Conservation (phyloP, 345 rosid species). For the Mallotus nudiflorus region DNA sequence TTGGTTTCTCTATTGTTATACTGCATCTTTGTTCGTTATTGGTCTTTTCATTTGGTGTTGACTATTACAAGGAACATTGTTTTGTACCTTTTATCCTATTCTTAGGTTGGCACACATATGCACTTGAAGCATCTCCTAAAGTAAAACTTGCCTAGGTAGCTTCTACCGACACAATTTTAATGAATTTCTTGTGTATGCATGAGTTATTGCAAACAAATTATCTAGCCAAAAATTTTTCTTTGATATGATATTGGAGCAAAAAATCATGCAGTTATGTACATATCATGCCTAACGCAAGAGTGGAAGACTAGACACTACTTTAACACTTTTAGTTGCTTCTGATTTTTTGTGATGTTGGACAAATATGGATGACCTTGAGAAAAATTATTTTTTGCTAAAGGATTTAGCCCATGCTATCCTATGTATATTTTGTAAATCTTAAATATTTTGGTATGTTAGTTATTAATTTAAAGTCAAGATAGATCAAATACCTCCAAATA, state of each 20-base stretch:
- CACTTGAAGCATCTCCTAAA: conserved; percentile 37
- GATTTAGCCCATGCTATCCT: conserved; percentile 42
- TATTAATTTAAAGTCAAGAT: not conserved
- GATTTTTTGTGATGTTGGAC: conserved; percentile 63
- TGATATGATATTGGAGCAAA: conserved; percentile 49
- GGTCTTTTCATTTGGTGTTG: not conserved
- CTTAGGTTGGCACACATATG: conserved; percentile 32
- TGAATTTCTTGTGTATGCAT: not conserved
- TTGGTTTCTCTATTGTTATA: too few relatives aligned
- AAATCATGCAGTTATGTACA: conserved; percentile 41
- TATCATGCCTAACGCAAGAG: conserved; percentile 55
- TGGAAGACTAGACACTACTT: conserved; percentile 48
- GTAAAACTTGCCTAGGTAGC: conserved; percentile 35
- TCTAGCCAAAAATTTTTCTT: conserved; percentile 24
- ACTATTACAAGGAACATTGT: not conserved
- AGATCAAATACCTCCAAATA: too few relatives aligned
- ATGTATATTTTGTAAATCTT: not conserved
- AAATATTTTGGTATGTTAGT: not conserved
- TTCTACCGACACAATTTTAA: not conserved
- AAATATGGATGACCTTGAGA: conserved; percentile 44
- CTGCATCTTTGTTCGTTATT: not conserved
- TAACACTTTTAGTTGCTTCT: conserved; percentile 49
- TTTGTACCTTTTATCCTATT: not conserved
- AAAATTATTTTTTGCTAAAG: conserved; percentile 55
- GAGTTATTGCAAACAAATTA: conserved; percentile 5